Conservation (phyloP, 2,329 filamentous ascomycete species). For the Penicillium hesseltinei region DNA sequence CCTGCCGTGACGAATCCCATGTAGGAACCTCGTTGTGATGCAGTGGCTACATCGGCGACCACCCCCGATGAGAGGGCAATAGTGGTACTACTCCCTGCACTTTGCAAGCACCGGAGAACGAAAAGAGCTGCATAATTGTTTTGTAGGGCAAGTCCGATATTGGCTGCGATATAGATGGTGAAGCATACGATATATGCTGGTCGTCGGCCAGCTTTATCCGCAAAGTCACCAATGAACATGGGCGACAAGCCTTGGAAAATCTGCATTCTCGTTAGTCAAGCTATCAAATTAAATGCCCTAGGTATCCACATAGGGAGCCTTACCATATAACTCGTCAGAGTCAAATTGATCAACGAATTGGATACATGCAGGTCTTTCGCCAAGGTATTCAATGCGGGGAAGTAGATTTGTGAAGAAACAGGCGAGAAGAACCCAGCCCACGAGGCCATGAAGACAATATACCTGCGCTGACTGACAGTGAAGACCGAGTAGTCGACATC, state of each 20-base stretch:
- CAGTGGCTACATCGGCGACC: constrained; percentile 41
- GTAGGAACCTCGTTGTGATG: constrained; percentile 40
- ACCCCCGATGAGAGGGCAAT: constrained; percentile 43
- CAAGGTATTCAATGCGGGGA: constrained; percentile 40
- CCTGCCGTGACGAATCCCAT: constrained; percentile 41
- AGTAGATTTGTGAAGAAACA: constrained; percentile 47
- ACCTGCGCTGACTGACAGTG: constrained; percentile 28
- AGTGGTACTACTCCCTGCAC: constrained; percentile 42
- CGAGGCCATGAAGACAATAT: constrained; percentile 29
- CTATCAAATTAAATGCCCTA: not conserved
- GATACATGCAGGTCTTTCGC: constrained; percentile 31
- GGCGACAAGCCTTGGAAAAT: constrained; percentile 56
- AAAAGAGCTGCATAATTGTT: constrained; percentile 39
- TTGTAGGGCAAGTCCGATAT: constrained; percentile 42
- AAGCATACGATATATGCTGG: constrained; percentile 56
- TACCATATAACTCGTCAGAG: constrained; percentile 30
- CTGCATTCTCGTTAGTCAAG: constrained; percentile 18
- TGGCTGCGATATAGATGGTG: constrained; percentile 44
- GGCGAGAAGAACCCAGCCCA: constrained; percentile 46
- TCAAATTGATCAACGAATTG: constrained; percentile 27
- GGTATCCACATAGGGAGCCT: not conserved
- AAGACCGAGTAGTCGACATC: constrained; percentile 36
- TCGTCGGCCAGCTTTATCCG: constrained; percentile 51
- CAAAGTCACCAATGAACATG: constrained; percentile 52
- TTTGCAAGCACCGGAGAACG: constrained; percentile 41